phyloP scores from a whole-genome alignment of 2,329 filamentous ascomycete species.

The Chalara sp. region DNA sequence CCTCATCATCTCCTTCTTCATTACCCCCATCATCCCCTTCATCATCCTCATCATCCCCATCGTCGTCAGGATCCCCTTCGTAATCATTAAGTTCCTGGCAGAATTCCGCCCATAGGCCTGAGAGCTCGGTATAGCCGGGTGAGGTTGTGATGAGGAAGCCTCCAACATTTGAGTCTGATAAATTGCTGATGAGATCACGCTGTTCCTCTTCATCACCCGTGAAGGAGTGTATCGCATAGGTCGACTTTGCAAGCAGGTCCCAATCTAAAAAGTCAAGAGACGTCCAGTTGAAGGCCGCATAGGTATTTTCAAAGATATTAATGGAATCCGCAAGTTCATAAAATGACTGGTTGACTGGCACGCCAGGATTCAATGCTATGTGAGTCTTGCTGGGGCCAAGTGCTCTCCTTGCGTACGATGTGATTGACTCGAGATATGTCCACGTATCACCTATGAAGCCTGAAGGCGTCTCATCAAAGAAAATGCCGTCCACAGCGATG shows the following conservation, averaged over 20 bases:
- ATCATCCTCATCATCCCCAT: too few species aligned
- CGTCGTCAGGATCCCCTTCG: background rate
- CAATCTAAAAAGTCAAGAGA: background rate
- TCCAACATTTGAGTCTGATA: background rate
- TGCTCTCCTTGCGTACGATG: background rate
- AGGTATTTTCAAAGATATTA: background rate
- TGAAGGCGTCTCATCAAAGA: conserved; percentile 13
- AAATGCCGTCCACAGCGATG: conserved; percentile 5
- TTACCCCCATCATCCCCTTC: too few species aligned
- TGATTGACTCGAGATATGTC: background rate
- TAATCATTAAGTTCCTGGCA: background rate
- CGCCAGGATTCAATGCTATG: background rate
- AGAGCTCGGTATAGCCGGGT: background rate
- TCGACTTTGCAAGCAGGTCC: background rate
- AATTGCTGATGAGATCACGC: background rate
- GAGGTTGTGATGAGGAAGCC: background rate
- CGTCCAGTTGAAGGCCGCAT: background rate
- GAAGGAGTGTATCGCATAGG: background rate
- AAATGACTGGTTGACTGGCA: background rate
- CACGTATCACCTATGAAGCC: background rate
- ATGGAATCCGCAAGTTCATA: background rate
- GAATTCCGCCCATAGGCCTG: background rate
- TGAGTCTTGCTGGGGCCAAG: background rate
- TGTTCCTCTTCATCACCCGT: background rate
- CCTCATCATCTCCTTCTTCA: too few species aligned